Conservation (phyloP, 176 grass and related monocot species). For the Ensete ventricosum region DNA sequence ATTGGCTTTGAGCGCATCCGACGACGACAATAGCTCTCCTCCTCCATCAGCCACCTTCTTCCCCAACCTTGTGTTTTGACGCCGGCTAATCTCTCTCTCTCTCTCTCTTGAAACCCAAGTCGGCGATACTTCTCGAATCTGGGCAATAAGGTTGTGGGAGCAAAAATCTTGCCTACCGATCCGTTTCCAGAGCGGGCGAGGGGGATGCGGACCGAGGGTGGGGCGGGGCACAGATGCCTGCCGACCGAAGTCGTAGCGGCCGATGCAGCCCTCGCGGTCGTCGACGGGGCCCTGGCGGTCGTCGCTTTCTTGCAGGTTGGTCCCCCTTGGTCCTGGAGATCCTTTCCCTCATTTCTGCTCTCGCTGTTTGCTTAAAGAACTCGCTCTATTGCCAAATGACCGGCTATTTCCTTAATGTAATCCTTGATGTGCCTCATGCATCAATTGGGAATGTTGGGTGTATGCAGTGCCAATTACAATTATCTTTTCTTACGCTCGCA, state of each 20-base stretch:
- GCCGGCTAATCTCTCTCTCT: background rate
- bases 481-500: background rate
- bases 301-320: slow-evolving; percentile 73
- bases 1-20: background rate
- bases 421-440: background rate
- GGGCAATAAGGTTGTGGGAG: background rate
- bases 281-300: slow-evolving; percentile 47
- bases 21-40: background rate
- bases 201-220: slow-evolving; percentile 10
- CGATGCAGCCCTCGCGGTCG: slow-evolving; percentile 37
- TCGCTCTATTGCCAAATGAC: background rate
- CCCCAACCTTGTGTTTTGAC: background rate
- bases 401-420: too few relatives aligned
- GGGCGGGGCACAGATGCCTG: slow-evolving; percentile 40
- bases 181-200: background rate
- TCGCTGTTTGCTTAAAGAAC: background rate
- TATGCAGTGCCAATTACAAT: too few relatives aligned
- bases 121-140: background rate
- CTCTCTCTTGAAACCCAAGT: background rate
- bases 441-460: background rate
- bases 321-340: background rate
- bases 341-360: background rate
- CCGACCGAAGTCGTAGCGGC: slow-evolving; percentile 41
- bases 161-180: background rate
- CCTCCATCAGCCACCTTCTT: background rate